Percentiles rank a stretch among this genome's conserved stretches.
phyloP scores from a whole-genome alignment of 2,329 filamentous ascomycete genomes.

The Colletotrichum plurivorum region DNA sequence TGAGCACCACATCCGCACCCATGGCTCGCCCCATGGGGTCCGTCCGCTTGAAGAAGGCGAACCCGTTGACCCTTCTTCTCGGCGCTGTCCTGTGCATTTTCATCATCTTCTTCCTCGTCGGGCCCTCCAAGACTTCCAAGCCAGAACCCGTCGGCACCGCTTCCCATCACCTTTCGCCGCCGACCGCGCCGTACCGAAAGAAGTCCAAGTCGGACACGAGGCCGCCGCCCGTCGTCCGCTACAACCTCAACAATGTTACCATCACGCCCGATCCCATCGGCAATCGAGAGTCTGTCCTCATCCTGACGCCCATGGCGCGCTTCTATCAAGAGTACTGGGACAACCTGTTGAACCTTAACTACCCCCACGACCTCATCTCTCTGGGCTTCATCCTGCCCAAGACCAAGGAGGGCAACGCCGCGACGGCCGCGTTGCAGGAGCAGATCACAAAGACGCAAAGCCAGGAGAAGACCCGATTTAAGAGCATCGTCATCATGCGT shows the following conservation, averaged over 20 bases:
- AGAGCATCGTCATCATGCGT: slow-evolving; percentile 92
- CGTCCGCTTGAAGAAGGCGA: slow-evolving; percentile 84
- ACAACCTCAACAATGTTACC: slow-evolving; percentile 95
- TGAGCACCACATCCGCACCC: slow-evolving; percentile 43
- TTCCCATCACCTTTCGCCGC: slow-evolving; percentile 60
- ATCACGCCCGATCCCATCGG: slow-evolving; percentile 81
- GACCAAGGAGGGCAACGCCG: slow-evolving; percentile 90
- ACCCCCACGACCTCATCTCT: slow-evolving; percentile 95
- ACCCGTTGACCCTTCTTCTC: slow-evolving; percentile 80
- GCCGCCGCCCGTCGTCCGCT: slow-evolving; percentile 90
- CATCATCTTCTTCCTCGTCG: slow-evolving; percentile 75
- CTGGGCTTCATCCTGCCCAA: slow-evolving; percentile 97
- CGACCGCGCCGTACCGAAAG: slow-evolving; percentile 60
- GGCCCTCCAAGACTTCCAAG: slow-evolving; percentile 64
- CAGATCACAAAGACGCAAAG: slow-evolving; percentile 91
- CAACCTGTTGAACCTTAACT: slow-evolving; percentile 85
- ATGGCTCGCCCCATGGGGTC: slow-evolving; percentile 74
- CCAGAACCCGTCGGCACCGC: slow-evolving; percentile 61
- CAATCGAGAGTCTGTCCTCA: slow-evolving; percentile 88
- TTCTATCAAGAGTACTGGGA: slow-evolving; percentile 98
- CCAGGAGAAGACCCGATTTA: slow-evolving; percentile 85
- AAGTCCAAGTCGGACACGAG: slow-evolving; percentile 67
- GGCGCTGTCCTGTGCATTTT: slow-evolving; percentile 80
- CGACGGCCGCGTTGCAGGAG: slow-evolving; percentile 85
- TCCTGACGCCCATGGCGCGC: slow-evolving; percentile 91